Percentiles rank a stretch among this genome's conserved stretches.
Evolutionary conservation across 257 asterid genomes (phyloP).

Genomic region (Agastache rugosa): DNA sequence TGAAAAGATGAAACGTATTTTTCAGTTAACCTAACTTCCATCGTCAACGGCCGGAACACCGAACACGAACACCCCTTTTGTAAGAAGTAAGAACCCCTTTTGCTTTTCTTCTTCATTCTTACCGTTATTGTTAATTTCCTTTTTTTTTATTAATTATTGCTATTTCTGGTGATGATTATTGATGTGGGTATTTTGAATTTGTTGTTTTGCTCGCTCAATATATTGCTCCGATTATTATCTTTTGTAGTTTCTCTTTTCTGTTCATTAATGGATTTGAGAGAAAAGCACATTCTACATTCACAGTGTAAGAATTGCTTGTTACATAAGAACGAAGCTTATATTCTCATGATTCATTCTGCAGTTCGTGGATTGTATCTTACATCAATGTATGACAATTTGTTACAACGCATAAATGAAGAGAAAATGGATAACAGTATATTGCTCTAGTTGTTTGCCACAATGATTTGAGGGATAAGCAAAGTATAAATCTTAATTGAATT

Average conservation of each 20-base stretch:
- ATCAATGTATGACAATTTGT: background rate
- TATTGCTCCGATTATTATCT: background rate
- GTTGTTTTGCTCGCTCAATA: no score
- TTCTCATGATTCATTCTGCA: background rate
- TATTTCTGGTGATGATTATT: no score
- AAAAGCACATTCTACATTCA: constrained; percentile 14
- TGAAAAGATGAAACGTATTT: no score
- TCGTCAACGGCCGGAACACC: background rate
- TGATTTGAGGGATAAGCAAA: background rate
- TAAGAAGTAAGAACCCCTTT: background rate
- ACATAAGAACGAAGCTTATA: background rate
- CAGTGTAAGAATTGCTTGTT: constrained; percentile 23
- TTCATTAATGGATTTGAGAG: constrained; percentile 25
- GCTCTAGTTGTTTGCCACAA: background rate
- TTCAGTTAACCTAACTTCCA: background rate
- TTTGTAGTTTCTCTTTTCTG: background rate
- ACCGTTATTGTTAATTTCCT: no score
- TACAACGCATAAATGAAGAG: background rate
- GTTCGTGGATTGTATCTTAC: background rate
- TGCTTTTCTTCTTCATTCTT: background rate
- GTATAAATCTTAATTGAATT: background rate
- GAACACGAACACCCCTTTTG: no score
- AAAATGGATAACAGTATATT: background rate
- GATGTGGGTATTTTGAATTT: no score
- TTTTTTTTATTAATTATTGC: no score